Conservation (phyloP, 139 green algal genomes). For the Trebouxia sp. region DNA sequence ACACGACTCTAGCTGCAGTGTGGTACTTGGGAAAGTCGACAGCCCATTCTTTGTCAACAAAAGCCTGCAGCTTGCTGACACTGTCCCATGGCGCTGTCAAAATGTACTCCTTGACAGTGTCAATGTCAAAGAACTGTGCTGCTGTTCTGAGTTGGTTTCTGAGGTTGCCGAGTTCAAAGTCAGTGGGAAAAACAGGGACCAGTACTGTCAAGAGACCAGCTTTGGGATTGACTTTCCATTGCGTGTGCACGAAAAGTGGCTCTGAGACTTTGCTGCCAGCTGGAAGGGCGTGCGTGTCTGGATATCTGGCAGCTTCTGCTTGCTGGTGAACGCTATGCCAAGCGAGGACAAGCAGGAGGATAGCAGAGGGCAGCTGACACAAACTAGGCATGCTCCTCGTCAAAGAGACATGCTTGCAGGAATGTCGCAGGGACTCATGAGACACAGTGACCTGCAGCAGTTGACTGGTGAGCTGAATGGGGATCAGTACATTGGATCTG, state of each 20-base stretch:
- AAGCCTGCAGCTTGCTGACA: background rate
- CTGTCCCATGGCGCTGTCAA: conserved; percentile 7
- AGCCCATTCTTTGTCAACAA: conserved; percentile 24
- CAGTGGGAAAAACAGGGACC: conserved; percentile 24
- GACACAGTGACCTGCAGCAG: no score
- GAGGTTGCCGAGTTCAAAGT: conserved; percentile 22
- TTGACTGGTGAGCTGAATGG: no score
- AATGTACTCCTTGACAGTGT: conserved; percentile 19
- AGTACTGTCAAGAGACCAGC: conserved; percentile 24
- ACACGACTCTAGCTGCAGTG: conserved; percentile 24
- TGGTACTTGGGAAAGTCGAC: conserved; percentile 18
- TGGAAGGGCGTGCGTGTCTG: conserved; percentile 16
- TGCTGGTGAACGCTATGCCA: background rate
- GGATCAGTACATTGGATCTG: no score
- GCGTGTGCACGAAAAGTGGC: conserved; percentile 4
- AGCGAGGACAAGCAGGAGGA: background rate
- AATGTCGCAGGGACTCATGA: no score
- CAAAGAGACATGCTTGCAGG: background rate
- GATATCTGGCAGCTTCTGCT: background rate
- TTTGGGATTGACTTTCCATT: conserved; percentile 15
- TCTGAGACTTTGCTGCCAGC: background rate
- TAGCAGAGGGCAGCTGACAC: background rate
- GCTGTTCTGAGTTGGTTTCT: conserved; percentile 31
- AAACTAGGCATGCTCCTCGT: background rate
- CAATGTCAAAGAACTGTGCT: conserved; percentile 16